Conservation (phyloP, 495 filamentous ascomycete species). For the Apodospora peruviana region DNA sequence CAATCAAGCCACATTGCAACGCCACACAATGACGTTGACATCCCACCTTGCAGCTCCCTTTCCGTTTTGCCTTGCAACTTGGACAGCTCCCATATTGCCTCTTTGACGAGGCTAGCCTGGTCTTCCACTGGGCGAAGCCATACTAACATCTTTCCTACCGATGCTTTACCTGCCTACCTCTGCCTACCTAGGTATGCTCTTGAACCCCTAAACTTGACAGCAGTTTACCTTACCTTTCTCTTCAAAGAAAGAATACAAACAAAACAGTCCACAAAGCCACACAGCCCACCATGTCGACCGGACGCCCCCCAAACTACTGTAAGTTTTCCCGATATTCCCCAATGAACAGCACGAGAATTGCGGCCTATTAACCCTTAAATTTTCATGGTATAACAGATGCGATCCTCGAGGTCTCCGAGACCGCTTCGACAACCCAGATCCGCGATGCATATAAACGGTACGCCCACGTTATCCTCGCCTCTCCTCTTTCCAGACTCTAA, state of each 20-base stretch:
- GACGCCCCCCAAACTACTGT: constrained; percentile 8
- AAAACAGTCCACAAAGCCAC: background rate
- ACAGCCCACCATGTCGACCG: too few species aligned
- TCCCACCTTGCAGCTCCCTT: background rate
- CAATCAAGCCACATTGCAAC: constrained; percentile 28
- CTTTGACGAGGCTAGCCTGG: constrained; percentile 1
- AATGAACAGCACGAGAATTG: background rate
- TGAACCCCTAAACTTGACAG: too few species aligned
- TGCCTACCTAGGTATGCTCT: too few species aligned
- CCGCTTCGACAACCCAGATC: constrained; percentile 76
- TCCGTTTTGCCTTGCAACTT: background rate
- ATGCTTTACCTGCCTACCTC: too few species aligned
- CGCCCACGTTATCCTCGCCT: background rate
- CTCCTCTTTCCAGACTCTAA: background rate
- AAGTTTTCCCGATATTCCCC: background rate
- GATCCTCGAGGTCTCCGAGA: constrained; percentile 66
- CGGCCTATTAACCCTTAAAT: too few species aligned
- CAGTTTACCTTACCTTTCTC: too few species aligned
- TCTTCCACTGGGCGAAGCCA: too few species aligned
- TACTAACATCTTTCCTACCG: too few species aligned
- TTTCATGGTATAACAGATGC: constrained; percentile 54
- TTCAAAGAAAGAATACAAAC: too few species aligned
- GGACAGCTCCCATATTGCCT: background rate
- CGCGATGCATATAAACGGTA: constrained; percentile 93
- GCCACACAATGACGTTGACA: constrained; percentile 38